phyloP scores from a whole-genome alignment of 2,329 filamentous ascomycete genomes.

The Colletotrichum falcatum region DNA sequence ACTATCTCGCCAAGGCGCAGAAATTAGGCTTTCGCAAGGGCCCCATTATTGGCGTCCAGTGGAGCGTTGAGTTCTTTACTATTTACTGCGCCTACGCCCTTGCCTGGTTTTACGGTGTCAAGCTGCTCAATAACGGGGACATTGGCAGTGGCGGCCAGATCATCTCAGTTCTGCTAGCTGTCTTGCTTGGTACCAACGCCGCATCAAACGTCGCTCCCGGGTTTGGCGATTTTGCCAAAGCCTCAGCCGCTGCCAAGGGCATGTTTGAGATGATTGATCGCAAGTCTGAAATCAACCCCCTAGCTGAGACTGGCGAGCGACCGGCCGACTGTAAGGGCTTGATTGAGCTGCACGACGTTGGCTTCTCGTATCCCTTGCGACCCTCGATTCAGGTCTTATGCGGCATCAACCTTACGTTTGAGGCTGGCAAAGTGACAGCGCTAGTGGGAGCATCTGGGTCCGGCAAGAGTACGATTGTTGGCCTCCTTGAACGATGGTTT shows the following conservation, averaged over 20 bases:
- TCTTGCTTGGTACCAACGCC: neutral
- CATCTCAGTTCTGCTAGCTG: conserved; percentile 2
- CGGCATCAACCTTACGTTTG: conserved; percentile 54
- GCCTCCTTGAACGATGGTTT: conserved; percentile 53
- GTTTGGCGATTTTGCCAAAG: conserved; percentile 45
- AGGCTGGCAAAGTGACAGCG: conserved; percentile 50
- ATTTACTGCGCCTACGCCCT: conserved; percentile 75
- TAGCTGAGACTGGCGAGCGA: conserved; percentile 53
- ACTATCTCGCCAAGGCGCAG: conserved; percentile 55
- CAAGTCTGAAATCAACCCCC: conserved; percentile 43
- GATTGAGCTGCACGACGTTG: conserved; percentile 53
- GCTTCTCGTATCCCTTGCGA: conserved; percentile 59
- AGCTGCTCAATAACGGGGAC: conserved; percentile 51
- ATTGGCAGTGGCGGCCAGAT: conserved; percentile 47
- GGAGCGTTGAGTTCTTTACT: conserved; percentile 75
- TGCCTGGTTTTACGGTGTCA: conserved; percentile 63
- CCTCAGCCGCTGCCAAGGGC: conserved; percentile 49
- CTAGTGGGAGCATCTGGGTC: conserved; percentile 52
- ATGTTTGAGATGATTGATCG: conserved; percentile 62
- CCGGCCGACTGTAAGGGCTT: conserved; percentile 44
- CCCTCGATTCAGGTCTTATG: conserved; percentile 57
- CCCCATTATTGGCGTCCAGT: conserved; percentile 65
- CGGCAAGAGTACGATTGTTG: conserved; percentile 55
- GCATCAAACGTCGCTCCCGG: neutral
- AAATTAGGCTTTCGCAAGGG: conserved; percentile 70